Base-by-base conservation (phyloP, 129 eudicot genomes). In the Saposhnikovia divaricata region DNA sequence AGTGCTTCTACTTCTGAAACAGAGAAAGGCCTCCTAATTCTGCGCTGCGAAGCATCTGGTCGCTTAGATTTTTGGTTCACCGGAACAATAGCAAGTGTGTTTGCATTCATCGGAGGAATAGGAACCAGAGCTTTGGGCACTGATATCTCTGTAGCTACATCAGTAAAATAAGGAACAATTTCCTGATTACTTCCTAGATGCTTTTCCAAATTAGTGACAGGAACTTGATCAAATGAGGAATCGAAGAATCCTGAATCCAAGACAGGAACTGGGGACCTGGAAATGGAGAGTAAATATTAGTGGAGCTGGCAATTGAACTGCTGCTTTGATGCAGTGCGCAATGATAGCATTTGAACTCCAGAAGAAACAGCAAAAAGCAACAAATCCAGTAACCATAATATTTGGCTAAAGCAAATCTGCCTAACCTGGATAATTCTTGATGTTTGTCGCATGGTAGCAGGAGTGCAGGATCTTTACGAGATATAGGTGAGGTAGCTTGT, bases 1-100 rank as follows among this genome's bases (percentile, higher is more conserved):
- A 96, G 97, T 63, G 97, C 93, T 83, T 96, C 99, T 13, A 92
- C 99, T 91, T 96, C 99, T n/a, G 87, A 51, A 9, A 96, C 97
- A 53, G 99, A 92, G 81, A 96, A 96, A 0, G 99, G 99, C 45
- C 98, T 80, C 81, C 98, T 93, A 72, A 88, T 95, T 75, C 98
- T 84, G 65, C 97, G 97, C 61, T 90, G 97, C 2, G 83, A 90
- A 82, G 85, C 82, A 77, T 89, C 97, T 39, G 89, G 82, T 71
- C 87, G 84, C 80, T 90, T 95, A 2, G 87, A 82, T 78, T 89
- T 95, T 83, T 89, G 85, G 83, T 85, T 71, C 83, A 89, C 37
- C 4, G 98, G 91, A 37, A 90, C 90, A 75, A 87, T 85, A 38
- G 86, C 81, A 77, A 94, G 76, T 31, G 91, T 83, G 53, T 85